These are phyloP conservation scores for Kregervanrija delftensis DNA, from an alignment of 805 yeast species.

Conservation along the genomic window DNA sequence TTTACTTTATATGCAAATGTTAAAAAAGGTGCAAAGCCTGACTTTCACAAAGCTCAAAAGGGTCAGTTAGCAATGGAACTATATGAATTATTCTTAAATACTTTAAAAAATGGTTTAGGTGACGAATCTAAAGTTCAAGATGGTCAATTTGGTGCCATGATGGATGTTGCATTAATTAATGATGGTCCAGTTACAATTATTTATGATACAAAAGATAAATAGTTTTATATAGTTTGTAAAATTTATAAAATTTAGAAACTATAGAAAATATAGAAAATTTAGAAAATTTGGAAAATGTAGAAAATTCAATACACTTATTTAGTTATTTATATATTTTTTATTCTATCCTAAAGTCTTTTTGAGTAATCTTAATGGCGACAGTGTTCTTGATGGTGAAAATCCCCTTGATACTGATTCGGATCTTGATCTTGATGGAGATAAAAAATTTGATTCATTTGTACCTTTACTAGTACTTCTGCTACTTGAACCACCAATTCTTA, in stretches of 20 bases:
- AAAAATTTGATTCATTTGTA: conserved; percentile 3
- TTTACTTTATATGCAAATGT: conserved; percentile 84
- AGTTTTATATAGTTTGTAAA: neutral
- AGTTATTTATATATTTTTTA: neutral
- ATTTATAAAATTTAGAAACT: neutral
- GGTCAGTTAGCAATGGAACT: conserved; percentile 50
- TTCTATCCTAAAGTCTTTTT: conserved; percentile 7
- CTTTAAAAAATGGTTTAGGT: conserved; percentile 47
- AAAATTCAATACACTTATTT: neutral
- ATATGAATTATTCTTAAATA: conserved; percentile 45
- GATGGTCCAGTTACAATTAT: conserved; percentile 93
- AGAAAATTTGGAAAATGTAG: neutral
- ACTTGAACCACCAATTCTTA: conserved; percentile 12
- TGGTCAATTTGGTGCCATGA: conserved; percentile 95
- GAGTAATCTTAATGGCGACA: conserved; percentile 26
- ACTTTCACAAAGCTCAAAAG: conserved; percentile 86
- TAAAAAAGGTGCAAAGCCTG: conserved; percentile 91
- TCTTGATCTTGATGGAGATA: conserved; percentile 15
- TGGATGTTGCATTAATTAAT: conserved; percentile 83
- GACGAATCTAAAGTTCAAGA: conserved; percentile 60
- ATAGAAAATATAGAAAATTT: neutral
- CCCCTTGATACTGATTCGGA: conserved; percentile 10
- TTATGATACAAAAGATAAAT: conserved; percentile 56
- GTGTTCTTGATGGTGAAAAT: conserved; percentile 24
- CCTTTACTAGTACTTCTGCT: conserved; percentile 11